Base-by-base conservation (phyloP, 164 flowering plant species). In the Umbilicus rupestris region DNA sequence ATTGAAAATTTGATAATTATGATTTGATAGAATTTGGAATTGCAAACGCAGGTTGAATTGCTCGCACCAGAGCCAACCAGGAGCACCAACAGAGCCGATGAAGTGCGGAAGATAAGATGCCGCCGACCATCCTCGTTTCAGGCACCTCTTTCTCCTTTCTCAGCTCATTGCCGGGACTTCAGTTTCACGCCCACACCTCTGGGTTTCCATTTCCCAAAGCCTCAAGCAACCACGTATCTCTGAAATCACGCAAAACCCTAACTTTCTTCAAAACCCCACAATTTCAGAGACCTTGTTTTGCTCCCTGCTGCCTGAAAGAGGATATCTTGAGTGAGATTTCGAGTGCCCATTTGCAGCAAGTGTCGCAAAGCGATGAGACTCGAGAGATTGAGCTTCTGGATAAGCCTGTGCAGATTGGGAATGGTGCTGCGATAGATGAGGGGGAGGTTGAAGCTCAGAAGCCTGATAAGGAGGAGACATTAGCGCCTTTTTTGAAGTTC, bases 401-500 rank as follows among this genome's bases (percentile, higher is more conserved):
- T 39, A 92, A 86, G 78, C 98, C 98, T 35, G 68, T 74, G 16
- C 77, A 76, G 8, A 28, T 68, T 31, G 22, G 8, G 45, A 70
- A 73, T 73, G 79, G 64, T 60, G 60, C 74, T 66, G 73, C 30
- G 35, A 71, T 39, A 82, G 78, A 68, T 50, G 37, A 10, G 81
- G 64, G 24, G 11, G 50, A 39, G 26, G 22, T 39, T 20, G 80
- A 77, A 24, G 9, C 66, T 55, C 50, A 30, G 28, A 73, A 79
- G 20, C 62, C 66, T 0, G 78, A 72, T 35, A 65, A 75, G 64
- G 86, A 81, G 37, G 94, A 88, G 72, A 85, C 79, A 0, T 77
- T 94, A 69, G 88, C 79, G 39, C 95, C 96, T 1, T 94, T 94
- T 68, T 74, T 86, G 78, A 94, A 85, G 84, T 85, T 87, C 57